Evolutionary conservation across 306 rosid genomes (phyloP).

Genomic region (Malus orientalis): DNA sequence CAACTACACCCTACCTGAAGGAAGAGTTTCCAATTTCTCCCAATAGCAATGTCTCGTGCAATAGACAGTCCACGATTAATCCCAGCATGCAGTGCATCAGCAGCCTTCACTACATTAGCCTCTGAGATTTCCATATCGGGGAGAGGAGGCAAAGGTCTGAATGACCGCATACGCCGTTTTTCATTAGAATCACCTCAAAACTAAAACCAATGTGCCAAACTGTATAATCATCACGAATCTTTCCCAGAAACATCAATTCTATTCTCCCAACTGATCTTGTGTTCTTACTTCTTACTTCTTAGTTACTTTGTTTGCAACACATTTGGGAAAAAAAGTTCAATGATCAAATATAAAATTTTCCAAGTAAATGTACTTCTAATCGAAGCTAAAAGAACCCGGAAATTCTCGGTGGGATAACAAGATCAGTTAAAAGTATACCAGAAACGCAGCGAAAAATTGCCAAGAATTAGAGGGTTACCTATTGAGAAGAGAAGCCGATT

Average conservation of each 20-base stretch:
- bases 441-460: not conserved
- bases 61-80: slow-evolving; percentile 50
- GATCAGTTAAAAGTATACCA: not conserved
- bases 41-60: slow-evolving; percentile 75
- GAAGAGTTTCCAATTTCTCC: slow-evolving; percentile 60
- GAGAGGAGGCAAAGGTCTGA: slow-evolving; percentile 92
- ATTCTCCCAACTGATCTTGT: not conserved
- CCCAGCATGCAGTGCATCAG: slow-evolving; percentile 58
- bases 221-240: not conserved
- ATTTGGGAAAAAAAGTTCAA: not conserved
- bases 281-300: not conserved
- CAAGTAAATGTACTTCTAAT: not conserved
- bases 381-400: not conserved
- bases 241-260: not conserved
- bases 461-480: slow-evolving; percentile 35
- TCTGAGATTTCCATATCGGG: slow-evolving; percentile 93
- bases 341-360: not conserved
- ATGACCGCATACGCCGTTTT: slow-evolving; percentile 9
- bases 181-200: slow-evolving; percentile 7
- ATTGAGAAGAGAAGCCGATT: slow-evolving; percentile 92
- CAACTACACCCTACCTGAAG: slow-evolving; percentile 40
- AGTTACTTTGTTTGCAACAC: not conserved
- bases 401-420: not conserved
- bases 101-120: slow-evolving; percentile 42
- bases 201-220: slow-evolving; percentile 2